These are phyloP conservation scores for Arxiozyma heterogenica DNA, from an alignment of 1,139 yeast species.

Conservation along the genomic window DNA sequence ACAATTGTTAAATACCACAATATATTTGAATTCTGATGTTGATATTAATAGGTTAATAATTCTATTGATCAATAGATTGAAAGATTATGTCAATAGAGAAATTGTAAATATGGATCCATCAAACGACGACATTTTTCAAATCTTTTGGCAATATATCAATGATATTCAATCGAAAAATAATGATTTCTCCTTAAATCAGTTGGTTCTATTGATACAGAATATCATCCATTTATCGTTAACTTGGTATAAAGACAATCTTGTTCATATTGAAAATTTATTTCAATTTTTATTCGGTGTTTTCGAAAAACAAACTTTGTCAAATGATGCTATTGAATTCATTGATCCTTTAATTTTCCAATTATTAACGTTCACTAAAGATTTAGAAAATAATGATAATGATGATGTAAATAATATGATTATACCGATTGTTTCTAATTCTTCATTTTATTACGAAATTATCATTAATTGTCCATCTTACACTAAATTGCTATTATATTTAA, in stretches of 20 bases:
- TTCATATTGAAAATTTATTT: conserved; percentile 54
- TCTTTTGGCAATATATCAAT: conserved; percentile 57
- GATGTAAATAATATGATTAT: neutral
- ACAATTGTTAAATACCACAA: conserved; percentile 54
- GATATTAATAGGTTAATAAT: conserved; percentile 57
- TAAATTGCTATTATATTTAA: conserved; percentile 16
- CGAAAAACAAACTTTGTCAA: conserved; percentile 35
- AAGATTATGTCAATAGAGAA: conserved; percentile 44
- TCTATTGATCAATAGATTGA: conserved; percentile 65
- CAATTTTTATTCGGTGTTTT: conserved; percentile 41
- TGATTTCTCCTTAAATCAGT: conserved; percentile 56
- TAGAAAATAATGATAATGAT: conserved; percentile 3
- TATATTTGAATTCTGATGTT: conserved; percentile 61
- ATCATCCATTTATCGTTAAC: conserved; percentile 55
- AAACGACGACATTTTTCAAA: conserved; percentile 39
- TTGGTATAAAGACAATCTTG: conserved; percentile 56
- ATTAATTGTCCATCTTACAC: conserved; percentile 20
- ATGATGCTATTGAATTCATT: neutral
- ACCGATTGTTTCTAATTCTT: neutral
- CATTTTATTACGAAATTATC: conserved; percentile 9
- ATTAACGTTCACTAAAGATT: conserved; percentile 10
- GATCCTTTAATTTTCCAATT: conserved; percentile 8
- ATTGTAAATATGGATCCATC: conserved; percentile 16
- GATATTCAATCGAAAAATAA: conserved; percentile 49
- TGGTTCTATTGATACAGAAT: conserved; percentile 55